phyloP scores from a whole-genome alignment of 208 protist species.

The Leishmania major region DNA sequence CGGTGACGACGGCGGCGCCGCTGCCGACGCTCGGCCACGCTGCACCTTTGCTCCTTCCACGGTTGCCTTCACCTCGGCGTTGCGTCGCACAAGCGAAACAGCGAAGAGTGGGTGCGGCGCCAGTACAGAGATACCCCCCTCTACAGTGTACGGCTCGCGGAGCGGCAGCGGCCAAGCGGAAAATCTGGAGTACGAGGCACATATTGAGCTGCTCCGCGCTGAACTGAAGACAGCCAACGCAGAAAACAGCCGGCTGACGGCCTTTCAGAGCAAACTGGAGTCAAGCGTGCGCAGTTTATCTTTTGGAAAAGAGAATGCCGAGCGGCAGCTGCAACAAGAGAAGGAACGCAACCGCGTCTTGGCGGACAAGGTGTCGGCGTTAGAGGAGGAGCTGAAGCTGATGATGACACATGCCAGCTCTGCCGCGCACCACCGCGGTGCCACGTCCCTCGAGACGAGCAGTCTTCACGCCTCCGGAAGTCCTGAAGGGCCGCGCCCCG shows the following conservation, averaged over 20 bases:
- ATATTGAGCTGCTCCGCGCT: conserved; percentile 55
- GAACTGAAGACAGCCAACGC: conserved; percentile 47
- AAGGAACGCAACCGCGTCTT: conserved; percentile 52
- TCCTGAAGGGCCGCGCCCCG: background rate
- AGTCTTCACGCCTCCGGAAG: background rate
- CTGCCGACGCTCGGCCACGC: background rate
- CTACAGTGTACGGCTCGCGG: conserved; percentile 1
- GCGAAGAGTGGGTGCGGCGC: background rate
- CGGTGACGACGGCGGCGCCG: background rate
- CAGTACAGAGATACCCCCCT: conserved; percentile 21
- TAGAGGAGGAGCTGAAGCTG: conserved; percentile 51
- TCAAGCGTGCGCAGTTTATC: conserved; percentile 41
- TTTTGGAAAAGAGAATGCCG: conserved; percentile 69
- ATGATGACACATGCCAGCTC: conserved; percentile 24
- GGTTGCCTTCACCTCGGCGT: background rate
- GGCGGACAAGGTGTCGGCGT: conserved; percentile 36
- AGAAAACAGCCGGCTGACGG: conserved; percentile 51
- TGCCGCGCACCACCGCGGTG: background rate
- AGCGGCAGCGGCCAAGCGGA: conserved; percentile 5
- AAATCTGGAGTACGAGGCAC: conserved; percentile 25
- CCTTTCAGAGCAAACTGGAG: conserved; percentile 54
- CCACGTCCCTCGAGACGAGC: conserved; percentile 4
- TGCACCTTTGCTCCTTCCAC: background rate
- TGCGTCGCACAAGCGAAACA: conserved; percentile 4
- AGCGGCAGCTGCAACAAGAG: conserved; percentile 57